phyloP scores from a whole-genome alignment of 768 basidiomycete species.

The Symmetrospora coprosmae region DNA sequence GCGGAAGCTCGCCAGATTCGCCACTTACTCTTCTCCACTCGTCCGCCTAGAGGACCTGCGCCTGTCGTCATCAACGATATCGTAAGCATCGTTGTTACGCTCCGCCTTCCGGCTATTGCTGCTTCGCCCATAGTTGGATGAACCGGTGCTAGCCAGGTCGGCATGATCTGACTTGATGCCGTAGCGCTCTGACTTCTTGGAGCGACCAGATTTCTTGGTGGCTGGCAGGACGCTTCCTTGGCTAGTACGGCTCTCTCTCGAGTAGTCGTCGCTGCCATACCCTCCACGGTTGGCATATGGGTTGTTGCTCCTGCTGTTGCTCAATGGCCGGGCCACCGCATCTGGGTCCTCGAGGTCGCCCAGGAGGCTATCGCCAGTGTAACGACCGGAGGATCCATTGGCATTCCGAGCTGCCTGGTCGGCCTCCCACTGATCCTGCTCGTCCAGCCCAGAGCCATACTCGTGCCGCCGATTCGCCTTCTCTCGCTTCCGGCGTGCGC shows the following conservation, averaged over 20 bases:
- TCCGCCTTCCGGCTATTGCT: background rate
- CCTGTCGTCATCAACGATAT: background rate
- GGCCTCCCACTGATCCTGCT: background rate
- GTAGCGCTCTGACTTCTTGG: slow-evolving; percentile 16
- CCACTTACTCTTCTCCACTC: too few relatives aligned
- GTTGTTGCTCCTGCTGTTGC: too few relatives aligned
- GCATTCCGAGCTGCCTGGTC: background rate
- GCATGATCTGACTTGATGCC: slow-evolving; percentile 2
- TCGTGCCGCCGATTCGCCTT: background rate
- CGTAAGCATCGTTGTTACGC: background rate
- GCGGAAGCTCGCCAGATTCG: too few relatives aligned
- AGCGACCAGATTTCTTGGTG: slow-evolving; percentile 10
- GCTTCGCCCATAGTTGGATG: background rate
- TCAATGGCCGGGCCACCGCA: background rate
- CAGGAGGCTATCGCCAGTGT: background rate
- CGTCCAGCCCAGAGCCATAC: slow-evolving; percentile 14
- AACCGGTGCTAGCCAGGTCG: background rate
- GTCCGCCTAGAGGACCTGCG: too few relatives aligned
- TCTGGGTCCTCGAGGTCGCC: slow-evolving; percentile 18
- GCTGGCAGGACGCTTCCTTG: too few relatives aligned
- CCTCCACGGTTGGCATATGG: too few relatives aligned
- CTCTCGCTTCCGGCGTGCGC: background rate
- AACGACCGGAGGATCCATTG: background rate
- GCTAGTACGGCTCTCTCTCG: too few relatives aligned
- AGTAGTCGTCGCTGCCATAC: too few relatives aligned